Evolutionary conservation across 805 yeast genomes (phyloP).

Genomic region (Blastobotrys muscicola): DNA sequence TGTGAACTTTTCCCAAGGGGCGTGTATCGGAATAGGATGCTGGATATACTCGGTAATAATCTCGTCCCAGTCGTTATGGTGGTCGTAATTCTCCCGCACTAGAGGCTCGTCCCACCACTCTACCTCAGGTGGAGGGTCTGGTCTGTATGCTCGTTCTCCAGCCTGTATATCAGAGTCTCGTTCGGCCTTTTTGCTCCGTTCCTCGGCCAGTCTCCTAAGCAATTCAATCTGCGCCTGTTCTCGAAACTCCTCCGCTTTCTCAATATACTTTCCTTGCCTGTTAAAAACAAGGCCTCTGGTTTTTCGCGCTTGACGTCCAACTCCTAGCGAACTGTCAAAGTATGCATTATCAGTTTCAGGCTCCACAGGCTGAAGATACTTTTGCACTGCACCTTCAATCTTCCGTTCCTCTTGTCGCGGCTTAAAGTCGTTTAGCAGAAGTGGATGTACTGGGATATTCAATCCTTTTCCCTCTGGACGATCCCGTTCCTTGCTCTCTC

Average conservation of each 20-base stretch:
- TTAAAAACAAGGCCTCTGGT: slow-evolving; percentile 41
- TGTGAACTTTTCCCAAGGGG: slow-evolving; percentile 46
- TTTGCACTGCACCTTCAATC: background rate
- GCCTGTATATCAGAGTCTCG: slow-evolving; percentile 31
- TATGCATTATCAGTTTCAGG: slow-evolving; percentile 27
- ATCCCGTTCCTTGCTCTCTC: background rate
- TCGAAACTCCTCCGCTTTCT: slow-evolving; percentile 43
- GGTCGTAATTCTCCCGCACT: slow-evolving; percentile 32
- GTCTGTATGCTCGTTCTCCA: slow-evolving; percentile 49
- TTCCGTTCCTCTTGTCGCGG: slow-evolving; percentile 3
- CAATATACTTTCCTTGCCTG: slow-evolving; percentile 54
- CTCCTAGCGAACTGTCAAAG: slow-evolving; percentile 20
- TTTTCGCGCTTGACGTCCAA: background rate
- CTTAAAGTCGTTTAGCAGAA: slow-evolving; percentile 9
- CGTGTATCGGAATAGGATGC: slow-evolving; percentile 63
- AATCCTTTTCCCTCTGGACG: slow-evolving; percentile 13
- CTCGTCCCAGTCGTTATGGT: slow-evolving; percentile 8
- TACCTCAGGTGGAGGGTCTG: slow-evolving; percentile 45
- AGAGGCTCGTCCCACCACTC: slow-evolving; percentile 89
- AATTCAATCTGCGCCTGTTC: slow-evolving; percentile 29
- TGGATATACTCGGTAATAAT: slow-evolving; percentile 59
- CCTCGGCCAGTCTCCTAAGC: slow-evolving; percentile 27
- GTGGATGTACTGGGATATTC: slow-evolving; percentile 26
- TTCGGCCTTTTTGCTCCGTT: background rate
- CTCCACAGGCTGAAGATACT: slow-evolving; percentile 6